Evolutionary conservation across 2,329 filamentous ascomycete genomes (phyloP).

Genomic region (Fusarium neocosmosporiellum): DNA sequence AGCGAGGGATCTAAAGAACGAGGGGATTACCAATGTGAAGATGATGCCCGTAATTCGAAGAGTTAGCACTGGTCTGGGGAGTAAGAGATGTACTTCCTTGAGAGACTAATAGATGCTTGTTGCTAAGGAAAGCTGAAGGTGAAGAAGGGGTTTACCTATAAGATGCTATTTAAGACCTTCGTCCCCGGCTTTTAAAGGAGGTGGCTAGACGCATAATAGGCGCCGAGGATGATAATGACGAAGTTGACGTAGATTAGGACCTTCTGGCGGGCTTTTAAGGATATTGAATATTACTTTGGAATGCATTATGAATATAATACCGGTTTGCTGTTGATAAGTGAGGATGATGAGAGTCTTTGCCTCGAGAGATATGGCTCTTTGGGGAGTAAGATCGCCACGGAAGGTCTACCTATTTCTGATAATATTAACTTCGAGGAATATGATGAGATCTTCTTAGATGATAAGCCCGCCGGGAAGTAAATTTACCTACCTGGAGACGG

Average conservation of each 20-base stretch:
- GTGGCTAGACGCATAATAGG: background rate
- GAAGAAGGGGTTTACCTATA: background rate
- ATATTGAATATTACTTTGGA: background rate
- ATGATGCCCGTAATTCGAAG: background rate
- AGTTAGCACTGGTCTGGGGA: background rate
- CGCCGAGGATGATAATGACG: background rate
- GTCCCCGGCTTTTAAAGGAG: background rate
- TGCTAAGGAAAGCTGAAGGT: background rate
- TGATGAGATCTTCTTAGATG: background rate
- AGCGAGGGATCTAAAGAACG: background rate
- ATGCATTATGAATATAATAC: background rate
- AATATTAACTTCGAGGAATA: background rate
- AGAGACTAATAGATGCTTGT: background rate
- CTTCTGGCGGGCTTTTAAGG: background rate
- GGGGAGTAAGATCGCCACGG: background rate
- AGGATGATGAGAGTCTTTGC: background rate
- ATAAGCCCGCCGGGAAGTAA: background rate
- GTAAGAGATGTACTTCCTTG: background rate
- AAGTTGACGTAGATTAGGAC: background rate
- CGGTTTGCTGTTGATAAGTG: background rate
- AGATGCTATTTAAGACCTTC: background rate
- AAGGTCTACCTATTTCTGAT: background rate
- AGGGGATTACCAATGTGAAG: background rate
- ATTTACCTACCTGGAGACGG: background rate
- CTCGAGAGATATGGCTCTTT: background rate